phyloP scores from a whole-genome alignment of 2,329 filamentous ascomycete species.

The Botrytis medusae region DNA sequence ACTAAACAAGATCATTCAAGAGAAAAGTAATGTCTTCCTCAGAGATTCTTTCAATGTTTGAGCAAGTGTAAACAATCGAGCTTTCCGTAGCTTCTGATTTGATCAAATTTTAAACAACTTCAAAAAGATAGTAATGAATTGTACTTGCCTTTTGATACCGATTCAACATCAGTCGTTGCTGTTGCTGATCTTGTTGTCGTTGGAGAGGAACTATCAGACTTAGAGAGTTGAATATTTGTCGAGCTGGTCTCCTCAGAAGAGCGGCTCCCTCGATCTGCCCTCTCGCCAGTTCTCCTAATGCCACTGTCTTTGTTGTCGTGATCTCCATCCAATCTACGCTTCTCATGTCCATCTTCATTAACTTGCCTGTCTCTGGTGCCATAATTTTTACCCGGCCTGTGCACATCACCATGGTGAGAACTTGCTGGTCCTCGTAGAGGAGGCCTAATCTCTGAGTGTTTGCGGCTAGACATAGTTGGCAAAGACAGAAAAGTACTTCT shows the following conservation, averaged over 20 bases:
- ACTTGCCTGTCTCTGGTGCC: neutral
- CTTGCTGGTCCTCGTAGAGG: neutral
- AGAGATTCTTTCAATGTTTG: neutral
- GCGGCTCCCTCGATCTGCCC: neutral
- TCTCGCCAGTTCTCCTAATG: neutral
- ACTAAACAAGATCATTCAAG: neutral
- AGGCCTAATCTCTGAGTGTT: neutral
- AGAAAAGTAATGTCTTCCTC: neutral
- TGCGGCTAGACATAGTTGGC: constrained; percentile 5
- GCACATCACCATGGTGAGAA: neutral
- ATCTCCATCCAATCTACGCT: neutral
- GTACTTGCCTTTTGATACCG: neutral
- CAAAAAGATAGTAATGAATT: neutral
- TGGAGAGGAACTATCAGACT: neutral
- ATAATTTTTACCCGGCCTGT: neutral
- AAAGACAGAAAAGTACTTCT: neutral
- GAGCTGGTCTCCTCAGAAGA: constrained; percentile 3
- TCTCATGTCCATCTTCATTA: neutral
- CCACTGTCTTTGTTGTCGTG: neutral
- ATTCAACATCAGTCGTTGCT: neutral
- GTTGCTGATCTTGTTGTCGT: neutral
- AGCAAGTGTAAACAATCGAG: neutral
- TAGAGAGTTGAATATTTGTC: neutral
- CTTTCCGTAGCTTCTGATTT: neutral
- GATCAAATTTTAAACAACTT: neutral